Evolutionary conservation across 352 stramenopile species (phyloP).

Genomic region (Globisporangium abappressorium): DNA sequence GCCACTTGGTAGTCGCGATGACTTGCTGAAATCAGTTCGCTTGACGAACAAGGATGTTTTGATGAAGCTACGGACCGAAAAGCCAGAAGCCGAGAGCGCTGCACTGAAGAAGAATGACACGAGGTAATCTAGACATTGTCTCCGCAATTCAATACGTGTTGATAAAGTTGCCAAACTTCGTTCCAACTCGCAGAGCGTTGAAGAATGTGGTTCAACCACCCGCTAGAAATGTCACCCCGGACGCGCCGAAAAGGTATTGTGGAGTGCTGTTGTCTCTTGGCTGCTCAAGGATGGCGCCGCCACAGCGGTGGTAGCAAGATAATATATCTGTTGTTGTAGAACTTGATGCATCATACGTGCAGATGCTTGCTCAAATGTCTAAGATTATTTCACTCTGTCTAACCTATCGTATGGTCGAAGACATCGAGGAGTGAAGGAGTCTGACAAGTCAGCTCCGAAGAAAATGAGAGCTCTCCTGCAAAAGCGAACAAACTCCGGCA

Average conservation of each 20-base stretch:
- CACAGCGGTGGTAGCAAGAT: constrained; percentile 10
- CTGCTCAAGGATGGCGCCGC: background rate
- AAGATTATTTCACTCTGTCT: background rate
- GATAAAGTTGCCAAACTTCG: constrained; percentile 17
- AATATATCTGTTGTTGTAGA: constrained; percentile 23
- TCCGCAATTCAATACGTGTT: constrained; percentile 2
- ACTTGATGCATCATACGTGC: constrained; percentile 10
- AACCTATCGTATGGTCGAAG: constrained; percentile 12
- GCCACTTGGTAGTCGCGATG: constrained; percentile 59
- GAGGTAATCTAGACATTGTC: constrained; percentile 35
- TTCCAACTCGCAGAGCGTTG: constrained; percentile 24
- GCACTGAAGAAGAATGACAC: constrained; percentile 13
- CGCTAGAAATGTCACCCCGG: constrained; percentile 26
- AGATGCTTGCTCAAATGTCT: background rate
- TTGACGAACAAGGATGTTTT: constrained; percentile 83
- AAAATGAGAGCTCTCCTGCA: constrained; percentile 9
- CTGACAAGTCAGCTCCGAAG: constrained; percentile 1
- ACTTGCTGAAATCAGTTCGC: constrained; percentile 49
- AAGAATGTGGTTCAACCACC: constrained; percentile 24
- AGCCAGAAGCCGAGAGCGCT: constrained; percentile 7
- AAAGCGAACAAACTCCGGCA: constrained; percentile 4
- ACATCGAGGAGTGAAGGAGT: constrained; percentile 1
- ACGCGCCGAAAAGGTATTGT: constrained; percentile 39
- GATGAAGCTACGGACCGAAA: constrained; percentile 39
- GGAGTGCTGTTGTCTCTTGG: constrained; percentile 7